Conservation (phyloP, 495 filamentous ascomycete genomes). For the Collariella sp. region DNA sequence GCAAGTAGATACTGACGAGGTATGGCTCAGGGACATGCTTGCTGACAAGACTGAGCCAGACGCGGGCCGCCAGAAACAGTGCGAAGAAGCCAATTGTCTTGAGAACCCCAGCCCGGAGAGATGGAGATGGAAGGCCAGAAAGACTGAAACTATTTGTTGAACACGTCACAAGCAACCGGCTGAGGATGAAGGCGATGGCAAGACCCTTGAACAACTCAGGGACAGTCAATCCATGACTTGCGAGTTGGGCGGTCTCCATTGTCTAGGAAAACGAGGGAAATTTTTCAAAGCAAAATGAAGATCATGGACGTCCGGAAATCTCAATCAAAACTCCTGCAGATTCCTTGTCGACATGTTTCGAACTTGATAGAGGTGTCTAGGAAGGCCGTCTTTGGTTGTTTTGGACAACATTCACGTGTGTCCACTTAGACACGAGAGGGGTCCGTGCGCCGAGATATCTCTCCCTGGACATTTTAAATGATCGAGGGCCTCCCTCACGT, state of each 20-base stretch:
- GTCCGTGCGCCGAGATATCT: constrained; percentile 7
- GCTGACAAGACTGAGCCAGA: constrained; percentile 35
- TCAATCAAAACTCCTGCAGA: background rate
- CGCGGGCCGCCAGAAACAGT: constrained; percentile 13
- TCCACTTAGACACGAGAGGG: background rate
- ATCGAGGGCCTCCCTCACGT: too few species aligned
- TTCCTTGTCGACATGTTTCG: too few species aligned
- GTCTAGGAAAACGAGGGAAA: background rate
- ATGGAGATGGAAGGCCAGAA: background rate
- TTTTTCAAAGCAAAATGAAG: background rate
- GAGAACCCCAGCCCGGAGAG: background rate
- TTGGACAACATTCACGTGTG: too few species aligned
- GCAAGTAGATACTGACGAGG: constrained; percentile 43
- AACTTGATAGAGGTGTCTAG: too few species aligned
- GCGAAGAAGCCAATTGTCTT: constrained; percentile 5
- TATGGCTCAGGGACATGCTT: constrained; percentile 68
- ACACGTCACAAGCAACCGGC: background rate
- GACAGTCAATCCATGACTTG: background rate
- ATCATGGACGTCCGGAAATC: background rate
- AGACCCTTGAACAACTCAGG: constrained; percentile 14
- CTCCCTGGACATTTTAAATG: too few species aligned
- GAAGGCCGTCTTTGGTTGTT: background rate
- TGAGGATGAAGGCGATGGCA: constrained; percentile 3
- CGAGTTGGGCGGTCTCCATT: constrained; percentile 13
- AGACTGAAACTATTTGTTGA: background rate